Base-by-base conservation (phyloP, 371 early-diverging fungal species). In the Rhizopus sp. region DNA sequence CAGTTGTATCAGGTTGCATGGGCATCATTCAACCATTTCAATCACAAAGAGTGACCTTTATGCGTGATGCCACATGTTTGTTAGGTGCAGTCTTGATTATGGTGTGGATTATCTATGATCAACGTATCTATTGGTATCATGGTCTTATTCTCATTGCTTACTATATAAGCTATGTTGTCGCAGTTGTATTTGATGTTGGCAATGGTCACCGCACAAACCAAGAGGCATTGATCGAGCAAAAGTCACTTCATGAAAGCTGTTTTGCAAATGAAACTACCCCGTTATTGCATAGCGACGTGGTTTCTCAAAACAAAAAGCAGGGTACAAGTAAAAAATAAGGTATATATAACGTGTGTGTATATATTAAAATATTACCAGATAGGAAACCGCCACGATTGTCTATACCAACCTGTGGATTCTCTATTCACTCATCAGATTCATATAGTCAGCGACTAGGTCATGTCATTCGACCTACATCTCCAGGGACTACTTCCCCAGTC, bases 1-100 rank as follows among this genome's bases (percentile, higher is more conserved):
- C 88, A 9, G 74, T 92, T 7, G 91, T 93, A 4, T 76, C 86
- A 8, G 90, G 93, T 32, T 81, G 83, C 7, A 89, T 92, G 79
- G 87, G 88, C 1, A 78, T 91, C 7, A 71, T 86, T 23, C 68
- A 81, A 23, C 82, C 83, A 2, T 91, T 91, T 64, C 71, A 77
- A 57, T 88, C 92, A 10, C 76, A 74, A 57, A 72, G 69, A 9
- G 68, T 78, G 7, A 81, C 90, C 5, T 89, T 91, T 57, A 66
- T 85, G 41, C 80, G 93, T 8, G 93, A 93, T 69, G 75, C 87
- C 6, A 63, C 72, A 3, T 91, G 90, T 64, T 83, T 92, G 49
- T 73, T 78, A 3, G 83, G 88, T 37, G 85, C 92, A 15, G 72
- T 87, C 37, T 45, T 84, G 10, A 81, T 87, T 42, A 66, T 79